These are phyloP conservation scores for Diaporthe sp. DNA, from an alignment of 2,329 filamentous ascomycete species.

Conservation along the genomic window DNA sequence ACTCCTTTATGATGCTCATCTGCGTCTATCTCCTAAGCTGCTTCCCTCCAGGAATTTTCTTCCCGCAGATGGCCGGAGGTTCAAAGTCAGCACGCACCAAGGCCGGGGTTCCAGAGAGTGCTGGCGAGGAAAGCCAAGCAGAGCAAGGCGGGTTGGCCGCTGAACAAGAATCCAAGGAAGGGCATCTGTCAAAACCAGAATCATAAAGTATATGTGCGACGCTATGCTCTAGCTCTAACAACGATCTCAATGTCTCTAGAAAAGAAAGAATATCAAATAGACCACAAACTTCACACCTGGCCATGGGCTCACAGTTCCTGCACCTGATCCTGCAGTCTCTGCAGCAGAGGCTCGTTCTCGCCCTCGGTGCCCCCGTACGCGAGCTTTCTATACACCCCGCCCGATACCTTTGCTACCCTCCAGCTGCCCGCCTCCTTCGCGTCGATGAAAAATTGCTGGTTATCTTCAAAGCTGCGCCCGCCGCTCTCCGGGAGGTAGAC, in stretches of 20 bases:
- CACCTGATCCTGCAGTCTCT: constrained; percentile 40
- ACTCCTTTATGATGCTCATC: constrained; percentile 67
- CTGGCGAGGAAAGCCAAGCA: constrained; percentile 45
- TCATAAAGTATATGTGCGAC: neutral
- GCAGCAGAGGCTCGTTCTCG: constrained; percentile 39
- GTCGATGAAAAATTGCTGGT: constrained; percentile 69
- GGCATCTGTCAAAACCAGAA: constrained; percentile 13
- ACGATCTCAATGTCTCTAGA: neutral
- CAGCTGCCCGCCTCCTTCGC: constrained; percentile 66
- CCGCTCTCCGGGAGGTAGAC: constrained; percentile 66
- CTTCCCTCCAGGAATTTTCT: constrained; percentile 68
- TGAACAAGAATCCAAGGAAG: constrained; percentile 20
- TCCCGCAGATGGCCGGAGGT: constrained; percentile 65
- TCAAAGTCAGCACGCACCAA: constrained; percentile 40
- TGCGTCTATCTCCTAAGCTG: constrained; percentile 63
- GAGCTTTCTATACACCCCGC: constrained; percentile 59
- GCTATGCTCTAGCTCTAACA: constrained; percentile 3
- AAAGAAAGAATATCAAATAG: neutral
- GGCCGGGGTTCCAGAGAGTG: constrained; percentile 42
- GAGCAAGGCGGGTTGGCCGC: constrained; percentile 40
- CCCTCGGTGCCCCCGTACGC: constrained; percentile 39
- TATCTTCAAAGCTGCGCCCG: constrained; percentile 71
- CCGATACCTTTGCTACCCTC: constrained; percentile 65
- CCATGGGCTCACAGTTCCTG: constrained; percentile 20
- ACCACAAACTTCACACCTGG: neutral